Evolutionary conservation across 352 stramenopile genomes (phyloP), one percentile per base, ranked within the genome.

Genomic region (Globisporangium uncinulatum): DNA sequence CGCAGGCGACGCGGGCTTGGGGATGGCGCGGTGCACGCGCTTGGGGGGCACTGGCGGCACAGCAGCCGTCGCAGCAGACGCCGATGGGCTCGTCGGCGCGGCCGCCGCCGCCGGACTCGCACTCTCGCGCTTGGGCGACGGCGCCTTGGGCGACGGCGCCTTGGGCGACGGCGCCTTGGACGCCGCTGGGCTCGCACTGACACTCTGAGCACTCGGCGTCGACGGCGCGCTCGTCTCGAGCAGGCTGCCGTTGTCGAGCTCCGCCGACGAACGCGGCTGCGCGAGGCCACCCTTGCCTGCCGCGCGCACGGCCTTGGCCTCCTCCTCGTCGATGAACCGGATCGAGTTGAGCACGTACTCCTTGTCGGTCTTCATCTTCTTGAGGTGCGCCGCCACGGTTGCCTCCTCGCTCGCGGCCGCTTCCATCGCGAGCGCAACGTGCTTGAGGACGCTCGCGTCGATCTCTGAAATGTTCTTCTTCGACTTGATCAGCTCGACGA

Each of bases 301-400:
- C 62, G 70, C 74, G 51, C 85, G 81, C 53, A 94, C 85, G n/a
- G 85, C 85, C 71, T 92, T 92, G 31, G 85, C 85, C 69, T 94
- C 85, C 63, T 94, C 85, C 53, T 92, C 80, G 65, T 94, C 85
- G 71, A 94, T 92, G 60, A 94, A 92, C 51, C 85, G 85, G 57
- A 94, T 87, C 65, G 79, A 89, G 73, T 94, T 94, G 2, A 94
- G 76, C 66, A 94, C 79, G 65, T 92, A 91, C 69, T 94, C 85
- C 75, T 92, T 92, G 71, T 89, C 80, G 48, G 69, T 75, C 73
- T 92, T 90, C 78, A 94, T 91, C 70, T 87, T 90, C 63, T 92
- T 87, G 3, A 94, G 58, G 49, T 85, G 73, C 14, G 69, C 61
- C 29, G 70, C 70, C 20, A 94, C 85, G 20, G 79, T 68, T 19